phyloP scores from a whole-genome alignment of 169 alveolate genomes.

The Cyclospora cayetanensis region DNA sequence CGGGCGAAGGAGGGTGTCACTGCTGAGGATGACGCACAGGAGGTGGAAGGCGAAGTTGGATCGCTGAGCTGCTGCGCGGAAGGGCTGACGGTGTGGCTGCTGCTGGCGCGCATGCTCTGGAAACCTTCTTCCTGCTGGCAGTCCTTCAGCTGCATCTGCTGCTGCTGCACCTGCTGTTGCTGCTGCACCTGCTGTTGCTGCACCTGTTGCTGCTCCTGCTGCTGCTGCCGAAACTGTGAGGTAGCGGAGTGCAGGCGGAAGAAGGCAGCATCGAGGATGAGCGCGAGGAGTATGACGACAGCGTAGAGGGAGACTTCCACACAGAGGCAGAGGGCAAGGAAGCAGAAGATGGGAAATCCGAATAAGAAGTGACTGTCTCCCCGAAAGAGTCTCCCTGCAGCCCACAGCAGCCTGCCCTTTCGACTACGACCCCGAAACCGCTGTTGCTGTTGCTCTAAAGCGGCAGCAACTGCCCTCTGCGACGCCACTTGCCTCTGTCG shows the following conservation, averaged over 20 bases:
- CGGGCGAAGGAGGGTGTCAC: too few relatives aligned
- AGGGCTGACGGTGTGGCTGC: too few relatives aligned
- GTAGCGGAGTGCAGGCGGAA: background rate
- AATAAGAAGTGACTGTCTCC: constrained; percentile 4
- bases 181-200: background rate
- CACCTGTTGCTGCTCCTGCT: background rate
- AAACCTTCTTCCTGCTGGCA: too few relatives aligned
- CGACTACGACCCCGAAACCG: background rate
- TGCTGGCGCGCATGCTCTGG: too few relatives aligned
- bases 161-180: background rate
- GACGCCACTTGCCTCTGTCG: background rate
- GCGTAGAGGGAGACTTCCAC: background rate
- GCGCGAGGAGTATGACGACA: background rate
- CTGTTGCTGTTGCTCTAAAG: background rate
- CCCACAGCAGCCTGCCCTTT: constrained; percentile 8
- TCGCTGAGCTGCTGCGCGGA: too few relatives aligned
- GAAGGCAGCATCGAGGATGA: background rate
- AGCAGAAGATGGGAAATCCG: background rate
- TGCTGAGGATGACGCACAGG: too few relatives aligned
- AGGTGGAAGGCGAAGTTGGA: too few relatives aligned
- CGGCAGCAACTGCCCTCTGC: background rate
- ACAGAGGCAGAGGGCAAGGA: background rate
- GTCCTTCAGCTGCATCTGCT: background rate
- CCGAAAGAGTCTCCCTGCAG: constrained; percentile 5
- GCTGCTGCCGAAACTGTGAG: background rate